A percentile compares a stretch with the other conserved stretches of the same genome.
phyloP scores from a whole-genome alignment of 177 flowering plant species.

The Tripterygium wilfordii region DNA sequence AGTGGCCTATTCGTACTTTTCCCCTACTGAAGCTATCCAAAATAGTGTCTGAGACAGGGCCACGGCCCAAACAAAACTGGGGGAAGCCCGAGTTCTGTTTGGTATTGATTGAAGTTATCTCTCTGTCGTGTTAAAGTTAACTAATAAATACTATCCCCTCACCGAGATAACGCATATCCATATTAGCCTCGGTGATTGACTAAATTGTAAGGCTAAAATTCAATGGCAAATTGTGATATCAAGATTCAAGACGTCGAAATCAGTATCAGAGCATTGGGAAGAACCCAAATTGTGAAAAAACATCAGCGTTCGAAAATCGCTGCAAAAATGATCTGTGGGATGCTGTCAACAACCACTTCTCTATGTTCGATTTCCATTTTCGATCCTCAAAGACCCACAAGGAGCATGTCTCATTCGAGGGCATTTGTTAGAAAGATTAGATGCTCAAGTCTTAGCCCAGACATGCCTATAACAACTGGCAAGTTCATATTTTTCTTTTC shows the following conservation, averaged over 20 bases:
- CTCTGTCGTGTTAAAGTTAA: too few species aligned
- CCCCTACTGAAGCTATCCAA: too few species aligned
- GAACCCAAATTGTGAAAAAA: background rate
- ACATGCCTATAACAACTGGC: slow-evolving; percentile 23
- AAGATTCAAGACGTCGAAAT: background rate
- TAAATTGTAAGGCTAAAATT: too few species aligned
- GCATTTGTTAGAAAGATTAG: slow-evolving; percentile 9
- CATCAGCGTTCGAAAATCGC: background rate
- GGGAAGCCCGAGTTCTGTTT: too few species aligned
- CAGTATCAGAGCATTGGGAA: background rate
- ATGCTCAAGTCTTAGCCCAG: slow-evolving; percentile 26
- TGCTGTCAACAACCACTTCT: slow-evolving; percentile 7
- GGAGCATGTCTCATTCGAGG: background rate
- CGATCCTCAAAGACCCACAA: slow-evolving; percentile 1
- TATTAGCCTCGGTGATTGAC: too few species aligned
- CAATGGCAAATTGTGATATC: too few species aligned
- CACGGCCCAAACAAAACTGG: too few species aligned
- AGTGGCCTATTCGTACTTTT: too few species aligned
- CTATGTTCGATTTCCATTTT: background rate
- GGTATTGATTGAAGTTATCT: too few species aligned
- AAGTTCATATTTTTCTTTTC: background rate
- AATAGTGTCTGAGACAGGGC: too few species aligned
- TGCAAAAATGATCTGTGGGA: slow-evolving; percentile 15
- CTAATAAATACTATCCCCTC: too few species aligned
- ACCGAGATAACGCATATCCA: too few species aligned